phyloP scores from a whole-genome alignment of 495 filamentous ascomycete genomes.

The Trichoderma gamsii region DNA sequence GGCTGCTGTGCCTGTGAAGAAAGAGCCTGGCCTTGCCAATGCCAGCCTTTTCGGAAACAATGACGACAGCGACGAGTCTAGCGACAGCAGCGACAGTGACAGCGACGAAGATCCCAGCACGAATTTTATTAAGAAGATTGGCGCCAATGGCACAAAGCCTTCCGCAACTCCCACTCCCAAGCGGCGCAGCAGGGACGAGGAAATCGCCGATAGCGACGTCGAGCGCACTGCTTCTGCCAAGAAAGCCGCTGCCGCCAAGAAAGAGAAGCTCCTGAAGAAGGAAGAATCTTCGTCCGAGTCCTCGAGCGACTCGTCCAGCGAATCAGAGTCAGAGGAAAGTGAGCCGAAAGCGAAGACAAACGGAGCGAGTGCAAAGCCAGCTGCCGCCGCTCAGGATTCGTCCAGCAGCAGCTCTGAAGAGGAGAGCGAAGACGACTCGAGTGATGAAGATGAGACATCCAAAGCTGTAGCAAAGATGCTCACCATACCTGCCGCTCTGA shows the following conservation, averaged over 20 bases:
- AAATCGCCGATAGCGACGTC: constrained; percentile 22
- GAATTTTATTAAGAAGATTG: constrained; percentile 8
- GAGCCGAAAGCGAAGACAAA: constrained; percentile 12
- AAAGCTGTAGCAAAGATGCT: constrained; percentile 18
- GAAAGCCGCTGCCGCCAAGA: constrained; percentile 18
- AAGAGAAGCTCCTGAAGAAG: background rate
- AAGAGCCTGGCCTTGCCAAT: constrained; percentile 22
- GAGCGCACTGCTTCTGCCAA: constrained; percentile 22
- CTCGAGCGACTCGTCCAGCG: constrained; percentile 3
- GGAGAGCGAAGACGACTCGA: constrained; percentile 9
- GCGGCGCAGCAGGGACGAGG: constrained; percentile 11
- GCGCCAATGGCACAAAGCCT: constrained; percentile 15
- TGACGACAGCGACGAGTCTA: constrained; percentile 19
- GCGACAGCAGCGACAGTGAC: constrained; percentile 21
- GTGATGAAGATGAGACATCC: background rate
- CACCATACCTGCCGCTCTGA: background rate
- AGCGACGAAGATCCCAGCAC: constrained; percentile 9
- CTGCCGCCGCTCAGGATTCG: constrained; percentile 3
- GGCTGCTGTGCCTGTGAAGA: constrained; percentile 14
- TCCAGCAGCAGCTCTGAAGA: constrained; percentile 16
- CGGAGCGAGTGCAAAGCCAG: background rate
- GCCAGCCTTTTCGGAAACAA: constrained; percentile 19
- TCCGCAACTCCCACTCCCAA: constrained; percentile 5
- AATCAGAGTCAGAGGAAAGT: constrained; percentile 11
- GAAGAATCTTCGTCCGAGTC: background rate